These are phyloP conservation scores for Monosporascus ibericus DNA, from an alignment of 2,329 filamentous ascomycete genomes.

Conservation along the genomic window DNA sequence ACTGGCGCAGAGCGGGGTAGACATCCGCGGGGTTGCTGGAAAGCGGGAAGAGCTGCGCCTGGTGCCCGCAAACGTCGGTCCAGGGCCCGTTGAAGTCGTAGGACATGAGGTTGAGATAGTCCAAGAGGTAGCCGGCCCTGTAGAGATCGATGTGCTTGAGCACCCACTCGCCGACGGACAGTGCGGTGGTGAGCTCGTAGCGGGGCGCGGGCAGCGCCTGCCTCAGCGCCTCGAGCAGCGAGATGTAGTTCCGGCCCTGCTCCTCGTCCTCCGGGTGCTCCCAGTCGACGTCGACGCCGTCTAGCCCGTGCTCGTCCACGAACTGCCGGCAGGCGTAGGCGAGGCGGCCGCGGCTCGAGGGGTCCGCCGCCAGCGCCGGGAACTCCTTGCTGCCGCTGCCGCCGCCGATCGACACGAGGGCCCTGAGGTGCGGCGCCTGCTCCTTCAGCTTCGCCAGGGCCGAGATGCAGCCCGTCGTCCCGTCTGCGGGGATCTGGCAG, in stretches of 20 bases:
- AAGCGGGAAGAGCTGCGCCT: constrained; percentile 53
- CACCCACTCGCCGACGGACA: constrained; percentile 58
- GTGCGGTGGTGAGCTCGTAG: constrained; percentile 55
- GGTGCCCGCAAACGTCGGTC: constrained; percentile 55
- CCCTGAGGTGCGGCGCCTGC: constrained; percentile 48
- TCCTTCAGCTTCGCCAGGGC: constrained; percentile 54
- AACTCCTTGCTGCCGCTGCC: constrained; percentile 58
- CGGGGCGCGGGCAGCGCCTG: constrained; percentile 45
- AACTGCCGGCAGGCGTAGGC: constrained; percentile 46
- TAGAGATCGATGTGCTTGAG: constrained; percentile 53
- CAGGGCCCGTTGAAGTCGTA: constrained; percentile 64
- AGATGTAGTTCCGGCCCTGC: constrained; percentile 52
- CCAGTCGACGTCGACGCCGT: constrained; percentile 66
- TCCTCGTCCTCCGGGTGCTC: constrained; percentile 52
- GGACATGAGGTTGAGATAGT: constrained; percentile 62
- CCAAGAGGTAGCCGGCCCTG: constrained; percentile 45
- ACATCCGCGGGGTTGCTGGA: constrained; percentile 12
- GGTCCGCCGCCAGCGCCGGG: constrained; percentile 45
- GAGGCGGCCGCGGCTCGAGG: constrained; percentile 44
- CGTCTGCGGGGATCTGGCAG: constrained; percentile 52
- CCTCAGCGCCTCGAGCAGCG: constrained; percentile 50
- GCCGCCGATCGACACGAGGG: constrained; percentile 61
- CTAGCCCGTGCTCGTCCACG: constrained; percentile 50
- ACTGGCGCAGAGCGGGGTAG: constrained; percentile 29
- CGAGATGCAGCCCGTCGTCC: constrained; percentile 51